phyloP scores from a whole-genome alignment of 2,329 filamentous ascomycete species.

The Stagonosporopsis rhizophila region DNA sequence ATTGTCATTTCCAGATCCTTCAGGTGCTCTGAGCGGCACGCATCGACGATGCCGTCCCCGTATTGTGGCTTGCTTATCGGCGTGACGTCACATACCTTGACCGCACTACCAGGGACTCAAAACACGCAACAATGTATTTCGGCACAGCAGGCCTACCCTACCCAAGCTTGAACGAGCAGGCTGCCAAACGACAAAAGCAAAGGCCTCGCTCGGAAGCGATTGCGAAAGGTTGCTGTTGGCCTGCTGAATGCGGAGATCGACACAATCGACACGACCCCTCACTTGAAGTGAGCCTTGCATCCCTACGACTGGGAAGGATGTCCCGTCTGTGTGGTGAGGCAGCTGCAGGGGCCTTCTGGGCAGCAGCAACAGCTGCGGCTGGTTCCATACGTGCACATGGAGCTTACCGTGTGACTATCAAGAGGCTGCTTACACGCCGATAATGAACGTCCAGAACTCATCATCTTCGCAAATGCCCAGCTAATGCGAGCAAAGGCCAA shows the following conservation, averaged over 20 bases:
- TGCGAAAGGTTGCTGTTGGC: constrained; percentile 1
- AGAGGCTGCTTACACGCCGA: neutral
- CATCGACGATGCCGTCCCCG: constrained; percentile 10
- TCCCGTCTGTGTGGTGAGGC: neutral
- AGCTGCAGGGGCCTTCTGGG: neutral
- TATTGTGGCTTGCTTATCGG: constrained; percentile 9
- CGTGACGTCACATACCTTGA: constrained; percentile 8
- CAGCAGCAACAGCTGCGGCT: neutral
- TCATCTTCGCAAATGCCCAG: neutral
- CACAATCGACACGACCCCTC: constrained; percentile 11
- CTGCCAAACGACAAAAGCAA: neutral
- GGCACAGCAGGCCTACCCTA: constrained; percentile 8
- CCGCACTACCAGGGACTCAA: neutral
- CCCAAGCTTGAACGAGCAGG: constrained; percentile 1
- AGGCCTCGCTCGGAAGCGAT: neutral
- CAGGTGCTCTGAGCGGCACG: neutral
- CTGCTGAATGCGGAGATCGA: constrained; percentile 8
- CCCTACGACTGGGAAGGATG: neutral
- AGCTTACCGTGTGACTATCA: constrained; percentile 4
- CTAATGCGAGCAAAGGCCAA: neutral
- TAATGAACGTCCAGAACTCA: neutral
- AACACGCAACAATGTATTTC: neutral
- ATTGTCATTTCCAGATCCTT: neutral
- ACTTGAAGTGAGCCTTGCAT: constrained; percentile 5
- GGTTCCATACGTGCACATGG: neutral